phyloP scores from a whole-genome alignment of 2,329 filamentous ascomycete genomes.

The Zymoseptoria pseudotritici region DNA sequence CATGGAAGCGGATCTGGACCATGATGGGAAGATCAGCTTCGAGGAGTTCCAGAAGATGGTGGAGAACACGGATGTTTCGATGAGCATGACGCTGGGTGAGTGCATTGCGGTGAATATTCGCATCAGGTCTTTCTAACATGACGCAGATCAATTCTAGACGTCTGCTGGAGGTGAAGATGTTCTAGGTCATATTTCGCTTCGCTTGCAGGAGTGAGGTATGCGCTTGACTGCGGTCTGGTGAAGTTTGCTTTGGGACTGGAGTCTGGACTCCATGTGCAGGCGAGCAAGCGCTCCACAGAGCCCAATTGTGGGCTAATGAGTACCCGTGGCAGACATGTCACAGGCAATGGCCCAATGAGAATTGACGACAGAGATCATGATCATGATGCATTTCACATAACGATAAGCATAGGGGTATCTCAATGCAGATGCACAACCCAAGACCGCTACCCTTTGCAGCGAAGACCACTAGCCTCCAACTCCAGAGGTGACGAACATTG shows the following conservation, averaged over 20 bases:
- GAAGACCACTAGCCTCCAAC: conserved; percentile 1
- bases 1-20: conserved; percentile 96
- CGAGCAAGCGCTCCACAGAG: not conserved
- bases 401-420: not conserved
- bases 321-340: not conserved
- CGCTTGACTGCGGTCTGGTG: not conserved
- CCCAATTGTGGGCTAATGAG: not conserved
- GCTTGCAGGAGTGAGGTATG: not conserved
- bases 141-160: conserved; percentile 16
- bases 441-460: not conserved
- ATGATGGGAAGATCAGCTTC: conserved; percentile 96
- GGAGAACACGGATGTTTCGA: conserved; percentile 72
- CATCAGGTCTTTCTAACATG: not conserved
- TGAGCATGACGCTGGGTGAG: conserved; percentile 62
- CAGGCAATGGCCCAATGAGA: not conserved
- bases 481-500: not conserved
- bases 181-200: not conserved
- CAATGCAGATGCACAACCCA: not conserved
- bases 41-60: conserved; percentile 99
- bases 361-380: conserved; percentile 1
- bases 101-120: not conserved
- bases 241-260: not conserved
- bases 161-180: not conserved
- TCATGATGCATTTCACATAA: not conserved
- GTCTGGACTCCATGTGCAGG: not conserved